These are phyloP conservation scores for Thermoascus crustaceus DNA, from an alignment of 2,329 filamentous ascomycete species.

Conservation along the genomic window DNA sequence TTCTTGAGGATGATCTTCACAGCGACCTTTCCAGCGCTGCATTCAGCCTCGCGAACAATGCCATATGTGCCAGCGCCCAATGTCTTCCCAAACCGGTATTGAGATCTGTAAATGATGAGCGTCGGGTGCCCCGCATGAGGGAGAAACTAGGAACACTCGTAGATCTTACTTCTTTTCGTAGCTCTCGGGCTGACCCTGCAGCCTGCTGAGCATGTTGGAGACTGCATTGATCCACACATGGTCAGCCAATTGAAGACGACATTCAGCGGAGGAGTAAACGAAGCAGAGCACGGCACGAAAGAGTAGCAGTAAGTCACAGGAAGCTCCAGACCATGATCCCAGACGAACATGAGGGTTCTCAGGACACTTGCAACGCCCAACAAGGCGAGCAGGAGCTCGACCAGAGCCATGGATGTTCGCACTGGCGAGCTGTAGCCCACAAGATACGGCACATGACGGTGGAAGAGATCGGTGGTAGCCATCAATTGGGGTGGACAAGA, in stretches of 20 bases:
- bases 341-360: not conserved
- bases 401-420: not conserved
- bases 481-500: not conserved
- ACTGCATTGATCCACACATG: conserved; percentile 46
- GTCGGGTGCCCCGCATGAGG: conserved; percentile 3
- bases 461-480: too few species aligned
- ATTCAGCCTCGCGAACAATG: conserved; percentile 90
- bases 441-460: too few species aligned
- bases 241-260: too few species aligned
- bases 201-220: conserved; percentile 84
- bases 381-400: not conserved
- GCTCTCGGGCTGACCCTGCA: conserved; percentile 92
- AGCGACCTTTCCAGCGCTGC: conserved; percentile 76
- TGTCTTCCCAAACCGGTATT: conserved; percentile 87
- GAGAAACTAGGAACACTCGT: conserved; percentile 2
- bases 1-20: conserved; percentile 99
- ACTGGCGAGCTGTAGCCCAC: not conserved
- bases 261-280: too few species aligned
- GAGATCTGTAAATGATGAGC: conserved; percentile 49
- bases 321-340: not conserved
- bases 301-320: not conserved
- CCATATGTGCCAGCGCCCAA: conserved; percentile 96
- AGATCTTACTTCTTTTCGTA: conserved; percentile 87
- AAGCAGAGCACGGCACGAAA: not conserved
- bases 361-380: not conserved